phyloP scores from a whole-genome alignment of 768 basidiomycete genomes.

The Termitomyces titanicus region DNA sequence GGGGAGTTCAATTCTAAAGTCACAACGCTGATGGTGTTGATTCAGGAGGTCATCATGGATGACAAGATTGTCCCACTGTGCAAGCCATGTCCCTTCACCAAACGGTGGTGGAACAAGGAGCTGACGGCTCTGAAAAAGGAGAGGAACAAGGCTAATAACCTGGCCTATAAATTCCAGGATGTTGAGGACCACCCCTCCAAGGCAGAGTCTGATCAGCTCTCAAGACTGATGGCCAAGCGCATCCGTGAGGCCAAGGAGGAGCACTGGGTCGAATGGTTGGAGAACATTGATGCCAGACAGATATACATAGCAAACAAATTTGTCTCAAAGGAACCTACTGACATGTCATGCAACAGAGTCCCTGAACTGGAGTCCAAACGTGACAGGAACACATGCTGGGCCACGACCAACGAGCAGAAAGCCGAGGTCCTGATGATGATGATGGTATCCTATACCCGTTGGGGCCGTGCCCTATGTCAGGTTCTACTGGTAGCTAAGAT shows the following conservation, averaged over 20 bases:
- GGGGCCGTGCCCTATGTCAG: too few relatives aligned
- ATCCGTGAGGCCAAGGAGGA: background rate
- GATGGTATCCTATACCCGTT: too few relatives aligned
- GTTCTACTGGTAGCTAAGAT: too few relatives aligned
- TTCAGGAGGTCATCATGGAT: slow-evolving; percentile 5
- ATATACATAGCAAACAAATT: slow-evolving; percentile 2
- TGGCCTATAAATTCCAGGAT: background rate
- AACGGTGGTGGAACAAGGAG: slow-evolving; percentile 18
- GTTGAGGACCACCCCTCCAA: slow-evolving; percentile 1
- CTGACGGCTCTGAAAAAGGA: slow-evolving; percentile 4
- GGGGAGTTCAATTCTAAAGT: slow-evolving; percentile 1
- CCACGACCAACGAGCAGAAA: slow-evolving; percentile 3
- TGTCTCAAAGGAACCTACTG: background rate
- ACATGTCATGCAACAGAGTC: background rate
- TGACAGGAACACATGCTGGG: background rate
- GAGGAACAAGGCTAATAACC: background rate
- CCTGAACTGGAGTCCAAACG: background rate
- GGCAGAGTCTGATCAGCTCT: background rate
- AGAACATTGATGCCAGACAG: background rate
- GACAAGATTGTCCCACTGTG: background rate
- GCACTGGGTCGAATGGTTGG: background rate
- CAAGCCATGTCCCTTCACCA: slow-evolving; percentile 15
- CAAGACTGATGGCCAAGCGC: background rate
- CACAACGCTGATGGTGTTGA: background rate
- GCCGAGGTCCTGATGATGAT: background rate